phyloP scores from a whole-genome alignment of 371 early-diverging fungal species.

The Fennellomyces sp. region DNA sequence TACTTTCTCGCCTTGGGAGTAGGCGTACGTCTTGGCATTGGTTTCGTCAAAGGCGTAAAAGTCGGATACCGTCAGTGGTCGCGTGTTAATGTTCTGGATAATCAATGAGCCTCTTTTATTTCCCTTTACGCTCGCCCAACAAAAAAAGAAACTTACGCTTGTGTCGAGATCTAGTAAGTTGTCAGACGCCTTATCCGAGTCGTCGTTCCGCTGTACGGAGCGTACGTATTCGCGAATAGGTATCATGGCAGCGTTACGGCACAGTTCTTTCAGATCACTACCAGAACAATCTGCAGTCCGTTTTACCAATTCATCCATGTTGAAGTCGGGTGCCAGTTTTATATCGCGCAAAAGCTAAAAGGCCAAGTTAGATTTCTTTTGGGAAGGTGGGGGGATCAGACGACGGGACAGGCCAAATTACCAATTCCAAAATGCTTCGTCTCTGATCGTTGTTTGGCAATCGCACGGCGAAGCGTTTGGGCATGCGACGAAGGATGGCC shows the following conservation, averaged over 20 bases:
- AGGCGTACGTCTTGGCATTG: conserved; percentile 35
- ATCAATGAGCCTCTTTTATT: neutral
- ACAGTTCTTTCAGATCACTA: conserved; percentile 95
- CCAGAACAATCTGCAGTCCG: conserved; percentile 90
- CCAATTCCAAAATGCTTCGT: conserved; percentile 83
- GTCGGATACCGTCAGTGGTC: conserved; percentile 63
- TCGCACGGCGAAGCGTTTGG: conserved; percentile 89
- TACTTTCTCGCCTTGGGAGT: conserved; percentile 2
- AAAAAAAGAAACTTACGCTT: conserved; percentile 13
- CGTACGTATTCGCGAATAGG: conserved; percentile 92
- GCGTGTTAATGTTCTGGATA: conserved; percentile 52
- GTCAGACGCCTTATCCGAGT: conserved; percentile 29
- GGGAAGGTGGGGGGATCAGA: too few species aligned
- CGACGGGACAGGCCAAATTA: conserved; percentile 41
- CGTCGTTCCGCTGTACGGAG: conserved; percentile 32
- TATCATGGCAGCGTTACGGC: conserved; percentile 94
- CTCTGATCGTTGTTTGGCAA: conserved; percentile 92
- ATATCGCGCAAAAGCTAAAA: conserved; percentile 76
- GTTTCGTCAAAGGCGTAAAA: conserved; percentile 58
- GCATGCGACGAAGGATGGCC: conserved; percentile 97
- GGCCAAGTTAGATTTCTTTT: too few species aligned
- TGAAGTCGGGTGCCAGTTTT: conserved; percentile 70
- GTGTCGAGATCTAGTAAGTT: conserved; percentile 41
- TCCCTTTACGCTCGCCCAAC: neutral
- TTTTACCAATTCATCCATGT: conserved; percentile 73